Evolutionary conservation across 2,329 filamentous ascomycete genomes (phyloP), one percentile per base, ranked within the genome.

Genomic region (Talaromyces albobiverticillius): DNA sequence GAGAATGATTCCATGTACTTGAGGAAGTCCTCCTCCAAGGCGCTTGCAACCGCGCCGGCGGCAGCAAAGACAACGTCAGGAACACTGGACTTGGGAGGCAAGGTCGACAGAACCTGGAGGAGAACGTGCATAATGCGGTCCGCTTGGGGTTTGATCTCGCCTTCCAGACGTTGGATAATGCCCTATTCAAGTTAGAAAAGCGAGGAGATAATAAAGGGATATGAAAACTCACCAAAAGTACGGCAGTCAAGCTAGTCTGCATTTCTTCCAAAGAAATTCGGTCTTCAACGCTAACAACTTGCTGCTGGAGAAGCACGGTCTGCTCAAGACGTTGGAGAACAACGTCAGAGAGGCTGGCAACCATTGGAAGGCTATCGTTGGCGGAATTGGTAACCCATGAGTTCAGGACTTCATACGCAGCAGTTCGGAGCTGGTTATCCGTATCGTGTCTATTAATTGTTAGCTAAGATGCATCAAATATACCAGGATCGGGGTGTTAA

Each of bases 1-100:
- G 86, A 81, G 74, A 99, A 99, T 2, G 90, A 84, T 40, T 96
- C 90, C 93, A 99, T 97, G 79, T 99, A 99, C 78, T 95, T 94
- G 70, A 87, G 79, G 72, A 99, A 99, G 62, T 93, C 90, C 52
- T 91, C 90, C 69, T 96, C 92, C 66, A 97, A 82, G 36, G 92
- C 89, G 64, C 89, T 95, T 38, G 94, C 89, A 57, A 99, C 82
- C n/a, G 89, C 86, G 69, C 93, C 94, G 65, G 97, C 88, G 55
- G 90, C 89, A 49, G 91, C 90, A 67, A 99, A 97, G 57, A 96
- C 83, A 8, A 89, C 90, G 74, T 99, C 94, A 14, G 94, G 94
- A 26, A 99, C 94, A 64, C 87, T 94, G 1, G 93, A 96, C 79
- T 96, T 96, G 65, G 84, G 79, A 53, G 88, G 86, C 14, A 92